Conservation (phyloP, 768 basidiomycete species). For the Rhizopogon rudus region DNA sequence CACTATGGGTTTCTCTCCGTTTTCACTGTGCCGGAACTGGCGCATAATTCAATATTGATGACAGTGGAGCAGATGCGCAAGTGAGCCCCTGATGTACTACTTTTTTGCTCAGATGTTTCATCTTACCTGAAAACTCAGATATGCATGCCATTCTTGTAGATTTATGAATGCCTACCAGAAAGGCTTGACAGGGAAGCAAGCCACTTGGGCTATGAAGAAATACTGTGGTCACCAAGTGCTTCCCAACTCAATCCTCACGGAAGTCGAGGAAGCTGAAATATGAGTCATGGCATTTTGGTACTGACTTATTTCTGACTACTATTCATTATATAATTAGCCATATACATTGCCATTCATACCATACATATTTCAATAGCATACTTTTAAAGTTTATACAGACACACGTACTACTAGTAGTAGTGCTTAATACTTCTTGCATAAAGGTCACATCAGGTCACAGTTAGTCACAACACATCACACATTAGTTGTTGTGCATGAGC, state of each 20-base stretch:
- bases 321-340: background rate
- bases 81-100: no score
- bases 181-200: conserved; percentile 17
- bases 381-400: background rate
- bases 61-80: background rate
- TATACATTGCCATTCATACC: background rate
- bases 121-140: background rate
- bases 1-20: no score
- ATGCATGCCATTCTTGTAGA: conserved; percentile 1
- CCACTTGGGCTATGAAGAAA: conserved; percentile 17
- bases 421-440: background rate
- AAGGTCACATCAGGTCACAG: no score
- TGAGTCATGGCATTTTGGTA: background rate
- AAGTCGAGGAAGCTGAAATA: background rate
- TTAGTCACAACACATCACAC: no score
- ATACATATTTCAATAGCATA: background rate
- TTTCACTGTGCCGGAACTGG: no score
- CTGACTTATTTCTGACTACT: background rate
- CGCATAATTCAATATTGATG: no score
- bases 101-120: no score
- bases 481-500: no score
- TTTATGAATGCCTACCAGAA: conserved; percentile 16
- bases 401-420: background rate
- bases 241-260: background rate
- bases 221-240: conserved; percentile 7